These are phyloP conservation scores for Coemansia sp. DNA, from an alignment of 192 early-diverging fungal genomes.

Conservation along the genomic window DNA sequence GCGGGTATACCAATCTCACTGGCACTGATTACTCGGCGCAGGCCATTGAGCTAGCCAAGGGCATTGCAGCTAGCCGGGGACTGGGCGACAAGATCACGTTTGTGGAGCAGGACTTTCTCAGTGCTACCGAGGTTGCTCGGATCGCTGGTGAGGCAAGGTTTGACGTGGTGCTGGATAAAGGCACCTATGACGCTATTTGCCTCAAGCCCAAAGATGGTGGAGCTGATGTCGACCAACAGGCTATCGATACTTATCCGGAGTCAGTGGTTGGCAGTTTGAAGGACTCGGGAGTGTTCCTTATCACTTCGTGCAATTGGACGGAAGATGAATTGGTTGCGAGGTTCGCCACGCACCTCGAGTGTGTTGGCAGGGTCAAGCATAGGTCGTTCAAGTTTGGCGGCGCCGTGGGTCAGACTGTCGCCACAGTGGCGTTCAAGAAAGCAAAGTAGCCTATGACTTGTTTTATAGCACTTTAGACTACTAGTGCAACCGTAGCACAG, in stretches of 20 bases:
- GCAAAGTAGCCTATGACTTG: conserved; percentile 3
- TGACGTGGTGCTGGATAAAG: conserved; percentile 83
- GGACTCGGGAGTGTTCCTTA: conserved; percentile 62
- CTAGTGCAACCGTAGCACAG: neutral
- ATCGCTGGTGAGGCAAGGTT: conserved; percentile 29
- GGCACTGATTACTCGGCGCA: conserved; percentile 86
- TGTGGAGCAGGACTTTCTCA: conserved; percentile 60
- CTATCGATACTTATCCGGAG: conserved; percentile 54
- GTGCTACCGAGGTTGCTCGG: conserved; percentile 43
- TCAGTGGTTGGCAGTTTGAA: conserved; percentile 64
- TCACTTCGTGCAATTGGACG: conserved; percentile 95
- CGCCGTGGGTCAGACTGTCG: conserved; percentile 80
- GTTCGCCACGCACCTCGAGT: conserved; percentile 58
- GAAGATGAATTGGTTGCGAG: conserved; percentile 72
- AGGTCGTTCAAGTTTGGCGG: conserved; percentile 88
- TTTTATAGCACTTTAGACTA: neutral
- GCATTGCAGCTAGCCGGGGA: conserved; percentile 57
- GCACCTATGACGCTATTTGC: conserved; percentile 91
- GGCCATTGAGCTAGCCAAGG: conserved; percentile 70
- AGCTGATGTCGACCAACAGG: conserved; percentile 52
- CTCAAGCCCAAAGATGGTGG: conserved; percentile 55
- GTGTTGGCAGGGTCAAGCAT: conserved; percentile 73
- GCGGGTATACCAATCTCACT: conserved; percentile 67
- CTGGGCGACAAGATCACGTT: conserved; percentile 53
- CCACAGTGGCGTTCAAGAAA: conserved; percentile 72